These are phyloP conservation scores for Petunia axillaris DNA, from an alignment of 257 asterid genomes.

Conservation along the genomic window DNA sequence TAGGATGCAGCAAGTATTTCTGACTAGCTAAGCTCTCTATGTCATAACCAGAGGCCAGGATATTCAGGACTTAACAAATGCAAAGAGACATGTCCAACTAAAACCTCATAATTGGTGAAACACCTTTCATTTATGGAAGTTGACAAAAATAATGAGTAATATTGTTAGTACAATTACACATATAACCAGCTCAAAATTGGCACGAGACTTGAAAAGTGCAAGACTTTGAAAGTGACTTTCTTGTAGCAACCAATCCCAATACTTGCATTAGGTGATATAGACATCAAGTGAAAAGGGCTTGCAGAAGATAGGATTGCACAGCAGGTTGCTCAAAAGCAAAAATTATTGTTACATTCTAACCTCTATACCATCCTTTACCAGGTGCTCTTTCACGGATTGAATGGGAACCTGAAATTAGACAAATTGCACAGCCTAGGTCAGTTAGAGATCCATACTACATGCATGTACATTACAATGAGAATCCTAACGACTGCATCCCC, in stretches of 20 bases:
- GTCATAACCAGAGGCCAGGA: background rate
- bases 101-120: background rate
- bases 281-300: background rate
- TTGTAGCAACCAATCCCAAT: background rate
- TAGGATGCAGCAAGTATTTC: background rate
- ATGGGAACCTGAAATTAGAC: constrained; percentile 58
- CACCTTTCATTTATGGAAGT: background rate
- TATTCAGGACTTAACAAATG: background rate
- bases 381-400: constrained; percentile 64
- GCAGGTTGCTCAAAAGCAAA: background rate
- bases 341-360: constrained; percentile 44
- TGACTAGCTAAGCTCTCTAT: background rate
- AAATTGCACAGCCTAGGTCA: background rate
- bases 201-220: background rate
- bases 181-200: constrained; percentile 12
- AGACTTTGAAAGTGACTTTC: background rate
- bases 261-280: background rate
- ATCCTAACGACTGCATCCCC: background rate
- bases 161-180: background rate
- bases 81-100: background rate
- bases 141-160: background rate
- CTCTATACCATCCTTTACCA: constrained; percentile 56
- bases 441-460: background rate
- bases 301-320: background rate
- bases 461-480: background rate